A percentile compares a stretch with the other conserved stretches of the same genome.
Evolutionary conservation across 2,329 filamentous ascomycete species (phyloP).

Genomic region (Pseudogymnoascus sp.): DNA sequence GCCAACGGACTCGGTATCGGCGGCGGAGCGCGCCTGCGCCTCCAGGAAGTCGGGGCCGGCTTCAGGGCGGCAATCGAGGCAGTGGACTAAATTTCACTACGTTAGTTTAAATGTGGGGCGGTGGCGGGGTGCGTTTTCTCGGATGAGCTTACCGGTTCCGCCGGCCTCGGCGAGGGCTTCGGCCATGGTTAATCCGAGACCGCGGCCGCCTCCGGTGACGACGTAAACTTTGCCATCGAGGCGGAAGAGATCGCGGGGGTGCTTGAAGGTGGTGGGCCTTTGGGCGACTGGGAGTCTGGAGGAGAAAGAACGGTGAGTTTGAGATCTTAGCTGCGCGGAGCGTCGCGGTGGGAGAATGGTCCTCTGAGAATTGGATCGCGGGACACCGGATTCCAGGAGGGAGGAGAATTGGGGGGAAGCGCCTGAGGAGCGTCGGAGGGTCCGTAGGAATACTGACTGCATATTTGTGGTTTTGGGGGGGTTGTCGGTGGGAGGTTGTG

Average conservation of each 20-base stretch:
- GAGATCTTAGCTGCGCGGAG: not conserved
- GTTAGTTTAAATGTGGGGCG: not conserved
- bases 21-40: slow-evolving; percentile 75
- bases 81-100: slow-evolving; percentile 17
- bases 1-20: slow-evolving; percentile 64
- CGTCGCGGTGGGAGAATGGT: not conserved
- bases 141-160: slow-evolving; percentile 81
- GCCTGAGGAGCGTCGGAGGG: slow-evolving; percentile 2
- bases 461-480: not conserved
- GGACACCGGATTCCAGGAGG: not conserved
- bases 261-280: slow-evolving; percentile 49
- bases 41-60: slow-evolving; percentile 39
- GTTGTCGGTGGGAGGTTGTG: not conserved
- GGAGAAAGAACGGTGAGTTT: not conserved
- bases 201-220: slow-evolving; percentile 84
- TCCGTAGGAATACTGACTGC: not conserved
- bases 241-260: slow-evolving; percentile 78
- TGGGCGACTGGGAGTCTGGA: not conserved
- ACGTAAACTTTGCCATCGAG: slow-evolving; percentile 76
- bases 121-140: slow-evolving; percentile 62
- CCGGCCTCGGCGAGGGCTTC: slow-evolving; percentile 76
- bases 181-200: slow-evolving; percentile 84
- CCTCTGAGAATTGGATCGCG: not conserved
- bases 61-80: not conserved
- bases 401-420: not conserved